phyloP scores from a whole-genome alignment of 2,329 filamentous ascomycete species.

The Venturia oleaginea region DNA sequence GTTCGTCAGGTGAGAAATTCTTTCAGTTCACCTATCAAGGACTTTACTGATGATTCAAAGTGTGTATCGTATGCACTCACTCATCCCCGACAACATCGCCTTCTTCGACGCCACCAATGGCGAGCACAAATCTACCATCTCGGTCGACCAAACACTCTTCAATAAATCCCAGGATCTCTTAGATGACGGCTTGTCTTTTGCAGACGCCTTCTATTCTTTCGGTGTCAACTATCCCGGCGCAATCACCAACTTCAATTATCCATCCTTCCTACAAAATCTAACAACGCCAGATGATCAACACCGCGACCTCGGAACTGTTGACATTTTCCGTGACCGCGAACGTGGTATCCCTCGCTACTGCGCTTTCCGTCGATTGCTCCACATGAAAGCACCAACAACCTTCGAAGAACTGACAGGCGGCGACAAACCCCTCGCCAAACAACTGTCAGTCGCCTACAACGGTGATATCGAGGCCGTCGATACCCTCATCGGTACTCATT shows the following conservation, averaged over 20 bases:
- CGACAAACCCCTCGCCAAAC: conserved; percentile 27
- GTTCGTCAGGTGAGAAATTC: conserved; percentile 24
- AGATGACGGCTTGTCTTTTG: conserved; percentile 17
- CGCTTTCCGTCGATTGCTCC: conserved; percentile 37
- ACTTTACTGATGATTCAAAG: conserved; percentile 17
- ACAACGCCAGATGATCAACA: conserved; percentile 33
- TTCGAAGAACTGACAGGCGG: conserved; percentile 35
- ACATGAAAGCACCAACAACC: conserved; percentile 26
- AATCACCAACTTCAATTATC: conserved; percentile 34
- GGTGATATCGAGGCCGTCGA: conserved; percentile 36
- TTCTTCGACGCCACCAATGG: conserved; percentile 26
- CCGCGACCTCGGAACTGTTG: conserved; percentile 37
- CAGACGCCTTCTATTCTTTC: conserved; percentile 34
- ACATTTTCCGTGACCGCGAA: conserved; percentile 40
- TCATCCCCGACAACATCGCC: conserved; percentile 31
- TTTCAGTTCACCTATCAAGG: background rate
- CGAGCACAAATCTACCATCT: conserved; percentile 23
- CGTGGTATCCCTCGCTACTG: conserved; percentile 39
- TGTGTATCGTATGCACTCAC: conserved; percentile 35
- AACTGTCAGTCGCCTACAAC: conserved; percentile 31
- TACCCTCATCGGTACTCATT: conserved; percentile 33
- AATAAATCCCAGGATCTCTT: conserved; percentile 26
- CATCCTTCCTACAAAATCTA: conserved; percentile 34
- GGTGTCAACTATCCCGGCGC: conserved; percentile 41
- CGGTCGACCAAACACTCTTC: conserved; percentile 27